Conservation (phyloP, 2,329 filamentous ascomycete genomes). For the Atkinsonella texensis region DNA sequence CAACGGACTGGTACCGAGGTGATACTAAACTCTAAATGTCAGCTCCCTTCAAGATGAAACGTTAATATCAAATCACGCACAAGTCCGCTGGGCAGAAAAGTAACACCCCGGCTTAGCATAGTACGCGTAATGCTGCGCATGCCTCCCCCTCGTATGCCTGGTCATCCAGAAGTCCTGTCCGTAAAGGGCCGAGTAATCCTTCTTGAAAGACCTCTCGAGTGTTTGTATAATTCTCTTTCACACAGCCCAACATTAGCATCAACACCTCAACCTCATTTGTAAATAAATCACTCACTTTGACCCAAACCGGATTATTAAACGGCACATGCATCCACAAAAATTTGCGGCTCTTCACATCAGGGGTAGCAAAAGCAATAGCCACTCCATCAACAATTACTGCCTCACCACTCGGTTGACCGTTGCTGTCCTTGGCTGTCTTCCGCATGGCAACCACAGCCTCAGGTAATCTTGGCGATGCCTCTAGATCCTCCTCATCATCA, state of each 20-base stretch:
- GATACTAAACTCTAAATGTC: constrained; percentile 15
- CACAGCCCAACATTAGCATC: background rate
- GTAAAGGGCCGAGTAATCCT: constrained; percentile 28
- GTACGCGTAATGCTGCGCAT: constrained; percentile 37
- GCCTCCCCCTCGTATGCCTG: constrained; percentile 34
- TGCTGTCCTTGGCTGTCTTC: constrained; percentile 12
- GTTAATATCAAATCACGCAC: constrained; percentile 12
- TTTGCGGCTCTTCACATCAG: constrained; percentile 26
- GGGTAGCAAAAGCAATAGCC: constrained; percentile 19
- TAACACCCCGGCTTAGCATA: constrained; percentile 37
- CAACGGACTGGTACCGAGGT: constrained; percentile 21
- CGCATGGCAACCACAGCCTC: constrained; percentile 21
- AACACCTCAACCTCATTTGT: background rate
- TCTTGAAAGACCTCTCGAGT: constrained; percentile 24
- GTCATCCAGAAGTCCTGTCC: constrained; percentile 36
- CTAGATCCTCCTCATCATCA: constrained; percentile 14
- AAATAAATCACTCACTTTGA: constrained; percentile 30
- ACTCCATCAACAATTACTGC: constrained; percentile 18
- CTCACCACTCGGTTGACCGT: constrained; percentile 12
- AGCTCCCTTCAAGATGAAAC: background rate
- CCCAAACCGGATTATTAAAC: constrained; percentile 46
- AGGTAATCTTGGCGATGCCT: constrained; percentile 20
- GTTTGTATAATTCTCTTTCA: constrained; percentile 31
- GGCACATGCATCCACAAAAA: constrained; percentile 48
- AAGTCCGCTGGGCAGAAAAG: constrained; percentile 27